Evolutionary conservation across 2,329 filamentous ascomycete species (phyloP).

Genomic region (Fusarium nisikadoi): DNA sequence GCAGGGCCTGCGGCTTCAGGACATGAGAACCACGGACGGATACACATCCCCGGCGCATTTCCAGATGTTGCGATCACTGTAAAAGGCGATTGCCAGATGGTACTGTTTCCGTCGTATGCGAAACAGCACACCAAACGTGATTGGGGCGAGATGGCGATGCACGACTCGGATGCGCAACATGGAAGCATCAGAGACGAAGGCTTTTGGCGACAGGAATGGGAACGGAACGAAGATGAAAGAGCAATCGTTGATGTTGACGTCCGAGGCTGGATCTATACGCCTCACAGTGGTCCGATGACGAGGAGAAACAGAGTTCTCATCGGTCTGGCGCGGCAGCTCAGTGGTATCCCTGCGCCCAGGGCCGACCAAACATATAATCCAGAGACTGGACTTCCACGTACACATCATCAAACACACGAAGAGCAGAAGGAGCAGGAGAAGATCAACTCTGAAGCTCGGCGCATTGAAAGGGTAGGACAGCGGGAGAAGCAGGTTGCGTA

Average conservation of each 20-base stretch:
- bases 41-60: slow-evolving; percentile 77
- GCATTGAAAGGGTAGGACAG: slow-evolving; percentile 78
- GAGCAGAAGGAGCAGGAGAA: slow-evolving; percentile 68
- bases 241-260: slow-evolving; percentile 95
- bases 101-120: slow-evolving; percentile 94
- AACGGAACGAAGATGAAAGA: slow-evolving; percentile 81
- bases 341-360: slow-evolving; percentile 80
- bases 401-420: slow-evolving; percentile 52
- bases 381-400: slow-evolving; percentile 33
- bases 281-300: slow-evolving; percentile 84
- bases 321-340: slow-evolving; percentile 85
- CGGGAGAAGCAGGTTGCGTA: slow-evolving; percentile 76
- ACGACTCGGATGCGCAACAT: slow-evolving; percentile 46
- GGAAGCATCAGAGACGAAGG: slow-evolving; percentile 69
- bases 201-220: slow-evolving; percentile 83
- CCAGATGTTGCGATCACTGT: slow-evolving; percentile 84
- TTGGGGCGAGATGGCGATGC: slow-evolving; percentile 47
- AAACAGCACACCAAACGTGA: slow-evolving; percentile 71
- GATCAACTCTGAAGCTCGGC: slow-evolving; percentile 78
- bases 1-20: slow-evolving; percentile 47
- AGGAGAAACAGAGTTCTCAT: slow-evolving; percentile 88
- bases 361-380: slow-evolving; percentile 47
- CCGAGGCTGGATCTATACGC: slow-evolving; percentile 92
- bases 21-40: slow-evolving; percentile 45
- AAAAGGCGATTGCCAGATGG: slow-evolving; percentile 88